Evolutionary conservation across 768 basidiomycete species (phyloP), one percentile per base, ranked within the genome.

Genomic region (Gautieria morchelliformis): DNA sequence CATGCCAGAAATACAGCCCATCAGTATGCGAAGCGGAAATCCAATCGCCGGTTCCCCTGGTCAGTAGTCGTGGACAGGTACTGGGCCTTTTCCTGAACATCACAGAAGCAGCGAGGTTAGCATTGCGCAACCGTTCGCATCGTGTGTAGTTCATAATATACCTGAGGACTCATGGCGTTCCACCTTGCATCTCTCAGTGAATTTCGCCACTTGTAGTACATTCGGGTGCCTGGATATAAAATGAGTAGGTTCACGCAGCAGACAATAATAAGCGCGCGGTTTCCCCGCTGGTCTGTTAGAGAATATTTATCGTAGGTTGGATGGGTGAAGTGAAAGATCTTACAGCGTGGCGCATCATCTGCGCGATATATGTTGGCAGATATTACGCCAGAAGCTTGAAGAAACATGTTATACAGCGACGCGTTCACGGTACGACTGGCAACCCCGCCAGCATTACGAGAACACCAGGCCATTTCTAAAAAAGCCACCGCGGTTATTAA

Each of bases 181-280:
- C 84, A 85, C 1, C 76, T 72, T 63, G 70, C 75, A 6, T 71
- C 78, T 44, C 76, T 74, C 64, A 75, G 74, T 27, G 70, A 70
- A 63, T 86, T 87, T 17, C 80, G 72, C 77, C 79, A 84, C 32
- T 77, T 67, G 59, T 82, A 80, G 64, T 82, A 84, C 2, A 69
- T 65, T 59, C 81, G 82, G 5, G 77, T 78, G 9, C 70, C 67
- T 12, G 80, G 77, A 63, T 82, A 85, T 47, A 85, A 62, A 42
- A 81, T 62, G 8, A 77, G 4, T 17, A 79, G 59, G 60, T 83
- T 81, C 66, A 83, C 68, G 22, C 66, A 68, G 59, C 73, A 74
- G 50, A 85, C 75, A 39, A 65, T 67, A 32, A 85, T 80, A n/a
- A 86, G 72, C 12, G 71, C 69, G 24, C 68, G 69, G 62, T 86